These are phyloP conservation scores for Suillus paluster DNA, from an alignment of 768 basidiomycete species.

Conservation along the genomic window DNA sequence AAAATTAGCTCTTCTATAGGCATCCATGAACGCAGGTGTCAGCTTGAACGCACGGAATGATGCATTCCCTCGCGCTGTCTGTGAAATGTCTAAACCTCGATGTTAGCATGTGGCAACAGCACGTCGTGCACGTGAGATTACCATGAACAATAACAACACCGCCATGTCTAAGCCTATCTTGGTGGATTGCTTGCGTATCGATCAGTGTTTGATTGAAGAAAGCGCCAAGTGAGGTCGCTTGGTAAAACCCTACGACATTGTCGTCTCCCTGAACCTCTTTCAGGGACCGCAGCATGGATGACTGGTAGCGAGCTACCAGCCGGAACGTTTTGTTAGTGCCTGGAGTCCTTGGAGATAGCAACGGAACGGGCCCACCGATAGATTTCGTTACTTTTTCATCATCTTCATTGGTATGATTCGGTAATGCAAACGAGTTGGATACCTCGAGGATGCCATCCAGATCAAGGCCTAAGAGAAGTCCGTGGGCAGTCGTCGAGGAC, in stretches of 20 bases:
- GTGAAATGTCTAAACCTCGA: constrained; percentile 65
- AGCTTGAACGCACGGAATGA: constrained; percentile 90
- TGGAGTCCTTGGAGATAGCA: constrained; percentile 11
- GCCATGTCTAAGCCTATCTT: constrained; percentile 84
- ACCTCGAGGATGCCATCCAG: constrained; percentile 90
- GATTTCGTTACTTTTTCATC: constrained; percentile 83
- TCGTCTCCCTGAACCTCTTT: constrained; percentile 93
- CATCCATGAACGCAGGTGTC: constrained; percentile 78
- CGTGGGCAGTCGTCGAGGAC: constrained; percentile 73
- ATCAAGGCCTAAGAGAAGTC: constrained; percentile 89
- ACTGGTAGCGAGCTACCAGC: constrained; percentile 73
- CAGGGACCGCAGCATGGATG: constrained; percentile 82
- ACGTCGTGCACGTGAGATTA: constrained; percentile 28
- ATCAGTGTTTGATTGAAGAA: constrained; percentile 83
- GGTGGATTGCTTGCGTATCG: constrained; percentile 84
- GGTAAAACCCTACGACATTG: constrained; percentile 93
- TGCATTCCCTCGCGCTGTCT: constrained; percentile 80
- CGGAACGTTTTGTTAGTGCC: constrained; percentile 14
- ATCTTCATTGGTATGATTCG: constrained; percentile 72
- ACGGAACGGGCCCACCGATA: constrained; percentile 54
- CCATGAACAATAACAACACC: constrained; percentile 88
- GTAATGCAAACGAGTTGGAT: constrained; percentile 88
- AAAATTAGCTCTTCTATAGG: constrained; percentile 83
- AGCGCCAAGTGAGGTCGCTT: constrained; percentile 83
- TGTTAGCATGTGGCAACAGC: constrained; percentile 11